A percentile compares a stretch with the other conserved stretches of the same genome.
Conservation (phyloP, 768 basidiomycete species). For the Boletus reticuloceps region DNA sequence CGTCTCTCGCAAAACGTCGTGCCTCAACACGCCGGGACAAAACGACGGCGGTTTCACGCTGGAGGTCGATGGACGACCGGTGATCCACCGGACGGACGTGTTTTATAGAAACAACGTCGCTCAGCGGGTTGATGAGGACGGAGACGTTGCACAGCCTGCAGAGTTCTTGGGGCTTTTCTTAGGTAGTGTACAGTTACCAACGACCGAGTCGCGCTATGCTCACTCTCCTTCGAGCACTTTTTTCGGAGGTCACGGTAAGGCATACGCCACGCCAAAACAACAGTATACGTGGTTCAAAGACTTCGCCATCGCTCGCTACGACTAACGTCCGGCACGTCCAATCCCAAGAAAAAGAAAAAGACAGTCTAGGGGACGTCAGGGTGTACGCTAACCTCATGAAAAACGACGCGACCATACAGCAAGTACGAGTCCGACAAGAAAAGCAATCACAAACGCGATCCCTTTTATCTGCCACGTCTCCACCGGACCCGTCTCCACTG, state of each 20-base stretch:
- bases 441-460: constrained; percentile 12
- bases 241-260: constrained; percentile 46
- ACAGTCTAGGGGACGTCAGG: too few species aligned
- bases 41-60: constrained; percentile 66
- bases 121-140: constrained; percentile 11
- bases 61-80: constrained; percentile 56
- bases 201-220: neutral
- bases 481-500: constrained; percentile 53
- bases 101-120: constrained; percentile 52
- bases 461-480: constrained; percentile 17
- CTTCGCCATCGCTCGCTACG: constrained; percentile 46
- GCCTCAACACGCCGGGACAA: constrained; percentile 71
- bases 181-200: constrained; percentile 44
- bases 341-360: too few species aligned
- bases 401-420: constrained; percentile 17
- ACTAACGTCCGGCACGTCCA: constrained; percentile 4
- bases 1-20: constrained; percentile 62
- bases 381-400: neutral
- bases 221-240: constrained; percentile 51
- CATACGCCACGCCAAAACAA: constrained; percentile 53
- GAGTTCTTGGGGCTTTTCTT: constrained; percentile 58
- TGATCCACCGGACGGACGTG: constrained; percentile 54
- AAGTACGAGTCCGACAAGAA: constrained; percentile 26
- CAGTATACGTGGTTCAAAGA: constrained; percentile 78
- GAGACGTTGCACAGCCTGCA: neutral